Evolutionary conservation across 345 rosid genomes (phyloP).

Genomic region (Xanthoceras sorbifolium): DNA sequence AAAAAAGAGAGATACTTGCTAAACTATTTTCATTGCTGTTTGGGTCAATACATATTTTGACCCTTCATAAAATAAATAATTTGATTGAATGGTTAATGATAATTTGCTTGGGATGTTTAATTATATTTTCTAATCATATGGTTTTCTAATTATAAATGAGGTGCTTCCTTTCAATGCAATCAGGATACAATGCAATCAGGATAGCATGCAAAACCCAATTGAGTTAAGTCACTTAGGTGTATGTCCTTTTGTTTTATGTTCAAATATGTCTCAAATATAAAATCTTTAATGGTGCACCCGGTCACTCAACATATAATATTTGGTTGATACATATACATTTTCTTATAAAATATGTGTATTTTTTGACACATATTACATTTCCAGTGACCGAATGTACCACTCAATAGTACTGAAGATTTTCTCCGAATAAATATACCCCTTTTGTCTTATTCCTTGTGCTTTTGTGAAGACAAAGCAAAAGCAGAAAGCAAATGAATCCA

Average conservation of each 20-base stretch:
- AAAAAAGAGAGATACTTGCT: neutral
- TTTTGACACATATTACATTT: no score
- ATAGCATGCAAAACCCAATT: neutral
- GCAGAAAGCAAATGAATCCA: conserved; percentile 27
- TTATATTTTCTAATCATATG: neutral
- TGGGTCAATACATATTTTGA: neutral
- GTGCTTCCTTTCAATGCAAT: neutral
- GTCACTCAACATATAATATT: no score
- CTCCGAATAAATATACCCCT: no score
- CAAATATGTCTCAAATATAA: conserved; percentile 28
- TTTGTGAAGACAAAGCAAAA: conserved; percentile 32
- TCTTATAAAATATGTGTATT: no score
- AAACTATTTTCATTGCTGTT: neutral
- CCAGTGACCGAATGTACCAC: no score
- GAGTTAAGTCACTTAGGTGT: conserved; percentile 23
- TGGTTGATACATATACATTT: no score
- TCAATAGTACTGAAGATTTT: no score
- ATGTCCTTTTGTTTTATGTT: conserved; percentile 46
- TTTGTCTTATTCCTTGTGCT: conserved; percentile 18
- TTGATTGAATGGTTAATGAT: neutral
- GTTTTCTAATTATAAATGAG: neutral
- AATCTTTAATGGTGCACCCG: no score
- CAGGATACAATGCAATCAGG: neutral
- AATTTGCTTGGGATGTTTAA: neutral
- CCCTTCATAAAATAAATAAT: neutral